Conservation (phyloP, 23 red algal genomes). For the Gracilaria caudata region DNA sequence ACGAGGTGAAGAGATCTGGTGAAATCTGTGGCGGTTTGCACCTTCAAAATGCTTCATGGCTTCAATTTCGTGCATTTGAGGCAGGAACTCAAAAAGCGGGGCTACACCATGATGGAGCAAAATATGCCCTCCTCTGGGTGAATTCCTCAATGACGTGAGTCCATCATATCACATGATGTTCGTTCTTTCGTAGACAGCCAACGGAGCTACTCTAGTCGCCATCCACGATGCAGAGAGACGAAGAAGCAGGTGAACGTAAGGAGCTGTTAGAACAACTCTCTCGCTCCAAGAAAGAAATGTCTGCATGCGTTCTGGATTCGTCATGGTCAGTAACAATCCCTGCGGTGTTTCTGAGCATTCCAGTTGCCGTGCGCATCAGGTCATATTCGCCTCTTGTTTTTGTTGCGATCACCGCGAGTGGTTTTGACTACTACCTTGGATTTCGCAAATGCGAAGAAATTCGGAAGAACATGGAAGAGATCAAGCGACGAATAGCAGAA, state of each 20-base stretch:
- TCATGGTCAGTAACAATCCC: constrained; percentile 60
- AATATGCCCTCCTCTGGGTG: too few species aligned
- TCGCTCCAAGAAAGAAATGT: constrained; percentile 34
- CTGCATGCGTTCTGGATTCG: constrained; percentile 53
- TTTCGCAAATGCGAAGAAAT: constrained; percentile 49
- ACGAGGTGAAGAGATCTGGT: too few species aligned
- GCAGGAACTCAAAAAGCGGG: too few species aligned
- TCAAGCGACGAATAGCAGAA: constrained; percentile 52
- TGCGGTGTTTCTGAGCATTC: constrained; percentile 40
- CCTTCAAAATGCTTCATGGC: too few species aligned
- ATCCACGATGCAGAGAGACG: not conserved
- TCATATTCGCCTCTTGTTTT: constrained; percentile 62
- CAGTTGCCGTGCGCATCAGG: constrained; percentile 14
- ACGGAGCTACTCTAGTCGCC: not conserved
- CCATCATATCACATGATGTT: too few species aligned
- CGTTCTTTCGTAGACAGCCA: too few species aligned
- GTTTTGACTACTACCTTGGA: constrained; percentile 60
- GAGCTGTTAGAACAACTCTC: constrained; percentile 31
- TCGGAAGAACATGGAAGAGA: constrained; percentile 41
- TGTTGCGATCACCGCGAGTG: constrained; percentile 36
- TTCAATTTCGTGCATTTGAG: too few species aligned
- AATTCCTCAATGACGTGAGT: too few species aligned
- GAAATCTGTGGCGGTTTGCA: too few species aligned
- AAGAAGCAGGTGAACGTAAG: not conserved
- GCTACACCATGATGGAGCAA: too few species aligned